These are phyloP conservation scores for Punctularia strigosozonata DNA, from an alignment of 768 basidiomycete species.

Conservation along the genomic window DNA sequence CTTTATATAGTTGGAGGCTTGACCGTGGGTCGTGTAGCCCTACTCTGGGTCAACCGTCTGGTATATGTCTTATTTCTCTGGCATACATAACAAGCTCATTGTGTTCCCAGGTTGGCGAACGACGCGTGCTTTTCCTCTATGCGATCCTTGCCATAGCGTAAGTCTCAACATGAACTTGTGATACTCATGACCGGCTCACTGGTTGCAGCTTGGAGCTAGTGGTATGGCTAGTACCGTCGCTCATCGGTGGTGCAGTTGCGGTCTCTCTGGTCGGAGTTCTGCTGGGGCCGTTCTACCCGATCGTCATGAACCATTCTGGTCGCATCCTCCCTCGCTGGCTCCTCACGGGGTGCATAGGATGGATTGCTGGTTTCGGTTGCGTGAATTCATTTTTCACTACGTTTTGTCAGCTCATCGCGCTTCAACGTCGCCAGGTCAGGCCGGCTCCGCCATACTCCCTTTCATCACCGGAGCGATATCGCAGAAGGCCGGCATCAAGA, in stretches of 20 bases:
- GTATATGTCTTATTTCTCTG: background rate
- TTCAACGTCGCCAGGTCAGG: too few relatives aligned
- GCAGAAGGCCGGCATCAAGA: conserved; percentile 45
- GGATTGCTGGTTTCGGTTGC: conserved; percentile 23
- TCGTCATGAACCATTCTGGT: conserved; percentile 58
- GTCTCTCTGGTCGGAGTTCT: conserved; percentile 23
- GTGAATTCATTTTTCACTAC: too few relatives aligned
- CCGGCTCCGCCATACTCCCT: conserved; percentile 60
- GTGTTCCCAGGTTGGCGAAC: conserved; percentile 20
- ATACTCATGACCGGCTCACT: conserved; percentile 1
- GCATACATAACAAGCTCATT: background rate
- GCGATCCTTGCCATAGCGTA: conserved; percentile 23
- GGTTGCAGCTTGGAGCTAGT: conserved; percentile 28
- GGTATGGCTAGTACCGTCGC: conserved; percentile 40
- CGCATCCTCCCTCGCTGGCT: conserved; percentile 63
- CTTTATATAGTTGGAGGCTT: conserved; percentile 1
- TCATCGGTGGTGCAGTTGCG: conserved; percentile 39
- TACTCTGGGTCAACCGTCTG: conserved; percentile 1
- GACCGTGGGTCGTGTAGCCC: conserved; percentile 7
- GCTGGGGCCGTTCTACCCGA: conserved; percentile 40
- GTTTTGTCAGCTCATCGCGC: too few relatives aligned
- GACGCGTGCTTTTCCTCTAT: conserved; percentile 21
- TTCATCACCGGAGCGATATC: conserved; percentile 66
- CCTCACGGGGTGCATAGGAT: conserved; percentile 38
- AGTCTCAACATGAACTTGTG: conserved; percentile 1